Evolutionary conservation across 2,329 filamentous ascomycete genomes (phyloP), one percentile per base, ranked within the genome.

Genomic region (Diaporthe sp.): DNA sequence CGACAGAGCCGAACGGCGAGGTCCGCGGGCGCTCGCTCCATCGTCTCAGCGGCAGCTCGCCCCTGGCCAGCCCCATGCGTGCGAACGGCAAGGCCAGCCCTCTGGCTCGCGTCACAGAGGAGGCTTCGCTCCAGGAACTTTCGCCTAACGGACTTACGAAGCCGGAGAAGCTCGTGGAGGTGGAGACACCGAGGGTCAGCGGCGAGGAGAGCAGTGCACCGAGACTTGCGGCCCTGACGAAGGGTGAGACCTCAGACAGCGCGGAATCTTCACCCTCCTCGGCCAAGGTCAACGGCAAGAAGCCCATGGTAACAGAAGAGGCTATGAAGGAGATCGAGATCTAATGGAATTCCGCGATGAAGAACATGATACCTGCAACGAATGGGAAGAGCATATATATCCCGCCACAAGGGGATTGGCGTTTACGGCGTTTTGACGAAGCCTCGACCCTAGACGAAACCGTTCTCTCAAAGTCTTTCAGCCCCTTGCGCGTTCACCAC

Each of bases 61-160:
- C 92, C 3, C 87, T 90, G 77, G 86, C 87, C 13, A 94, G 92
- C 79, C 92, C 93, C 28, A 94, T 91, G 81, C 87, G 91, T 75
- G 90, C 93, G 17, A 91, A 90, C 77, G 90, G 91, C 78, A 92
- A 95, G 80, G 89, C 92, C 19, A 94, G 92, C 79, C 94, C 94
- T 22, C 86, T 96, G 75, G 93, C 93, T 68, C 89, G 93, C 77
- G 94, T 96, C 19, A 90, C 93, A 0, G 94, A 96, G 84, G 94
- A 96, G 82, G 80, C 84, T 13, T 80, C 83, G 37, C 82, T 86
- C 61, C 84, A 85, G 4, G 85, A 86, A 67, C 75, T 79, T 34
- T 75, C 79, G 67, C 75, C 78, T 31, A 83, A 85, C 82, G 79
- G 84, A 77, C 75, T 86, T 67, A 85, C 87, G 77, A 84, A 87